Percentiles rank a stretch among this genome's conserved stretches.
phyloP scores from a whole-genome alignment of 2,329 filamentous ascomycete species.

The Pochonia chlamydosporia region DNA sequence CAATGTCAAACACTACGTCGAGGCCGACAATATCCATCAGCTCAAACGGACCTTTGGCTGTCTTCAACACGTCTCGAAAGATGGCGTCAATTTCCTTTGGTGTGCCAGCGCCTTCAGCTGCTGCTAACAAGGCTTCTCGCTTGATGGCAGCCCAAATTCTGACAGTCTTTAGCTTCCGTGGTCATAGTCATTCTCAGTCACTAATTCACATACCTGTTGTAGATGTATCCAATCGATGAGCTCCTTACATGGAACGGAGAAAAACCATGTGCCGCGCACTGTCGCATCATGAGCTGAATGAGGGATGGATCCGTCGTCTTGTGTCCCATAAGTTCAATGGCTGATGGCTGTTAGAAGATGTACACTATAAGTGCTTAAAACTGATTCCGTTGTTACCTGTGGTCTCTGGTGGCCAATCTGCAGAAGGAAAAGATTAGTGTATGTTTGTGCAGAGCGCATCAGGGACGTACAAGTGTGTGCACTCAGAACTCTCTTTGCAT shows the following conservation, averaged over 20 bases:
- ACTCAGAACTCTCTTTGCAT: slow-evolving; percentile 31
- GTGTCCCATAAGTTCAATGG: slow-evolving; percentile 27
- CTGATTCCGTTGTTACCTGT: slow-evolving; percentile 12
- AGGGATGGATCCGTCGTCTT: slow-evolving; percentile 15
- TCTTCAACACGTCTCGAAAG: slow-evolving; percentile 23
- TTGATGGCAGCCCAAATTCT: slow-evolving; percentile 29
- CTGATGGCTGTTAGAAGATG: slow-evolving; percentile 4
- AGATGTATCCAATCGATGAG: slow-evolving; percentile 26
- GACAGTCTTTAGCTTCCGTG: not conserved
- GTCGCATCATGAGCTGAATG: slow-evolving; percentile 18
- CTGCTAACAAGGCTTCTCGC: slow-evolving; percentile 22
- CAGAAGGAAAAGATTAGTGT: slow-evolving; percentile 22
- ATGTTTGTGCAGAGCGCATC: not conserved
- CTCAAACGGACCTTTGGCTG: slow-evolving; percentile 24
- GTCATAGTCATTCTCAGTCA: not conserved
- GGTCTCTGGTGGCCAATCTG: slow-evolving; percentile 28
- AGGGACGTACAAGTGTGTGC: slow-evolving; percentile 25
- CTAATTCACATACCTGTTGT: slow-evolving; percentile 18
- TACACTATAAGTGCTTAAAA: not conserved
- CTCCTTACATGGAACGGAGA: slow-evolving; percentile 23
- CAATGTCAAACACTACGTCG: slow-evolving; percentile 25
- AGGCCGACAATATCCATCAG: slow-evolving; percentile 25
- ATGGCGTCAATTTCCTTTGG: slow-evolving; percentile 25
- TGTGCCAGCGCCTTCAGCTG: slow-evolving; percentile 22
- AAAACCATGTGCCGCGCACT: slow-evolving; percentile 21